phyloP scores from a whole-genome alignment of 148 eudicot genomes.

The Chenopodium suecicum region DNA sequence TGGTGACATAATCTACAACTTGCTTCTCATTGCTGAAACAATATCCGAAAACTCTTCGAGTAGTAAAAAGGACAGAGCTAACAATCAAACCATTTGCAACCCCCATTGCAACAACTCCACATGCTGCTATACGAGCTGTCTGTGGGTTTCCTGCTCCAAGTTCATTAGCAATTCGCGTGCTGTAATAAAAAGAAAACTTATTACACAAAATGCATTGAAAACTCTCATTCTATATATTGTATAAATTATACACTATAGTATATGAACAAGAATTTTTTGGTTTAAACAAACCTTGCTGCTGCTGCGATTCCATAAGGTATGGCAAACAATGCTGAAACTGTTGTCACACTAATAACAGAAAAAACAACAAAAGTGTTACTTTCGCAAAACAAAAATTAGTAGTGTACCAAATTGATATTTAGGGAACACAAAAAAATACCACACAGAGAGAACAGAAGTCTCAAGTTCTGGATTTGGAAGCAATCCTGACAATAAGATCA shows the following conservation, averaged over 20 bases:
- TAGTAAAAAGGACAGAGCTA: constrained; percentile 39
- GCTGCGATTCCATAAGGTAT: constrained; percentile 65
- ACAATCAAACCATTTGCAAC: constrained; percentile 35
- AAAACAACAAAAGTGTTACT: not conserved
- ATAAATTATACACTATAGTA: not conserved
- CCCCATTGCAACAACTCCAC: constrained; percentile 39
- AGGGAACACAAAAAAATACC: constrained; percentile 25
- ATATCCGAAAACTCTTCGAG: constrained; percentile 52
- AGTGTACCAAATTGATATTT: not conserved
- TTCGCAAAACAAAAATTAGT: not conserved
- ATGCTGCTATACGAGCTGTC: constrained; percentile 43
- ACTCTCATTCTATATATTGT: no score
- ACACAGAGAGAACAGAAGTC: constrained; percentile 66
- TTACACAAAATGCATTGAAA: no score
- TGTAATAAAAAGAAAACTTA: constrained; percentile 16
- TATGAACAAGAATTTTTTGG: not conserved
- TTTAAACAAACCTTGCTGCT: constrained; percentile 49
- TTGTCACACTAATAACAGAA: constrained; percentile 41
- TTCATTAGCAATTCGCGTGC: constrained; percentile 77
- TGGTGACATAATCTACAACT: constrained; percentile 59
- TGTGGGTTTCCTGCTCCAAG: constrained; percentile 68
- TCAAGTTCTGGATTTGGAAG: constrained; percentile 71
- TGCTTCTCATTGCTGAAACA: constrained; percentile 65
- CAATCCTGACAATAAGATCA: constrained; percentile 71
- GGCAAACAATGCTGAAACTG: constrained; percentile 55